Evolutionary conservation across 2,329 filamentous ascomycete species (phyloP).

Genomic region (Colletotrichum cuscutae): DNA sequence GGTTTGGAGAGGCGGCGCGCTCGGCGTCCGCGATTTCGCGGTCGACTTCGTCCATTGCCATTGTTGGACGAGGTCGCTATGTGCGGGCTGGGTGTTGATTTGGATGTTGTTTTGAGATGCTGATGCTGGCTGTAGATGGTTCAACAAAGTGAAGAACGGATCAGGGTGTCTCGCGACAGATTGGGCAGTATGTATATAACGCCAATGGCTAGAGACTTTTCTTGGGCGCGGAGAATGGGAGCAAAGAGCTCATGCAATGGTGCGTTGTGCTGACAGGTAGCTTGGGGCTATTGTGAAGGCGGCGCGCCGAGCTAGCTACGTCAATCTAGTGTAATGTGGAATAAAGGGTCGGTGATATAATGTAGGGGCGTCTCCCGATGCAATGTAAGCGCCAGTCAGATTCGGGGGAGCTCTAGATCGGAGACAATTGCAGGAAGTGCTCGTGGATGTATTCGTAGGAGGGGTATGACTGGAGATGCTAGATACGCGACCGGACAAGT

Average conservation of each 20-base stretch:
- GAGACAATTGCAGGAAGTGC: constrained; percentile 9
- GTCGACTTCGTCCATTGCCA: constrained; percentile 64
- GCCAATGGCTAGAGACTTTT: background rate
- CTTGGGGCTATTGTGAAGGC: constrained; percentile 6
- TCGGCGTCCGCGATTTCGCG: constrained; percentile 64
- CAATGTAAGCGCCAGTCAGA: constrained; percentile 9
- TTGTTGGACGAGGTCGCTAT: constrained; percentile 37
- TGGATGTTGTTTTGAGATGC: background rate
- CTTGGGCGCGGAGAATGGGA: background rate
- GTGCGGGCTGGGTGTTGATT: background rate
- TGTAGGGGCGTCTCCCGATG: background rate
- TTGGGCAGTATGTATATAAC: background rate
- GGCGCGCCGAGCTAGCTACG: constrained; percentile 19
- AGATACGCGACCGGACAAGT: background rate
- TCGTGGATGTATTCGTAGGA: constrained; percentile 1
- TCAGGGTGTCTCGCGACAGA: background rate
- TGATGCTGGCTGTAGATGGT: background rate
- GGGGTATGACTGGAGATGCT: constrained; percentile 29
- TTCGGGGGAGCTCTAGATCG: constrained; percentile 13
- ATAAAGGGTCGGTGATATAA: background rate
- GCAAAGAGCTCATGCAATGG: constrained; percentile 6
- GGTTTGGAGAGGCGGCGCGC: constrained; percentile 59
- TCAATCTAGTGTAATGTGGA: constrained; percentile 18
- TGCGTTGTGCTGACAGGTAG: constrained; percentile 15
- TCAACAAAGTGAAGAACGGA: background rate